Evolutionary conservation across 768 basidiomycete genomes (phyloP), one percentile per base, ranked within the genome.

Genomic region (Favolaschia claudopus): DNA sequence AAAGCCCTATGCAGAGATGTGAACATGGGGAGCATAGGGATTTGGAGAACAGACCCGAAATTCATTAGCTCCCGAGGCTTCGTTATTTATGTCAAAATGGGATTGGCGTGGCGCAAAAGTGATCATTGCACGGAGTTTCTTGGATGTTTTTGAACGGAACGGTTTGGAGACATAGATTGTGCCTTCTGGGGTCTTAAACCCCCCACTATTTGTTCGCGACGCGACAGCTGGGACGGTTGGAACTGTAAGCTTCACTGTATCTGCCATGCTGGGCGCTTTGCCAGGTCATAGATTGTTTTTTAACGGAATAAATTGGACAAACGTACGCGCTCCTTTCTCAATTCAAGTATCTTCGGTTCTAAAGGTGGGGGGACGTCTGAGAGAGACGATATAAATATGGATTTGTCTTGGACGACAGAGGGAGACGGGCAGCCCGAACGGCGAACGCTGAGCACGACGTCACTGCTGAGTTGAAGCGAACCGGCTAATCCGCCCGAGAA

Each of bases 101-200:
- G 93, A 95, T 56, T 89, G 87, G 46, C 96, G 85, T 5, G 96
- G 93, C 6, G 88, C 84, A 74, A 97, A 99, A 19, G 91, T 89
- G 67, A 96, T 80, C 59, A 94, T 77, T 1, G 95, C 92, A 39
- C 91, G 87, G 13, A 95, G 78, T 68, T 89, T 92, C 75, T 90
- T 92, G 27, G 88, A 86, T 13, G 82, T 78, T 64, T 81, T 85
- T 46, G 92, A 90, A 5, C 89, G 86, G 73, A 87, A 90, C 2
- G 90, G 87, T 66, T 86, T 89, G 6, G 89, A 91, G 49, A 93
- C 85, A 64, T 89, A 88, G 42, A 92, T 73, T 1, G 88, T 90
- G 45, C 89, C 89, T 32, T 83, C 81, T 1, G 84, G 75, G 2
- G 87, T 85, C 37, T 83, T 72, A 63, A 85, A 83, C 28, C 76